Conservation (phyloP, 352 stramenopile genomes). For the Achlya hypogyna region DNA sequence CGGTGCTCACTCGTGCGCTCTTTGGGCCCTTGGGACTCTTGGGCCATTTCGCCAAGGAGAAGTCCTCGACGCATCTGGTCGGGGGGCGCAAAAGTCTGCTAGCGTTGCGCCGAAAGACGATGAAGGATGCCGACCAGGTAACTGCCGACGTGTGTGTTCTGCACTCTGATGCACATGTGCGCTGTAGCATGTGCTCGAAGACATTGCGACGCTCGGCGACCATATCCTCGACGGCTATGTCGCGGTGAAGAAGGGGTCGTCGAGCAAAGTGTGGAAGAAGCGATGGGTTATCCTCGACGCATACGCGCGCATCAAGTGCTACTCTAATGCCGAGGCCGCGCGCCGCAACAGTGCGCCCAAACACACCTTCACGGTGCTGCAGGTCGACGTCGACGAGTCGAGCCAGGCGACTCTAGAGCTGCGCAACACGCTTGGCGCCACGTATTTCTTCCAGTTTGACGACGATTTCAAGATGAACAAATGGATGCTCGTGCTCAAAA, state of each 20-base stretch:
- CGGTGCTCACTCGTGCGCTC: slow-evolving; percentile 58
- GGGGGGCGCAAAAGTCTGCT: slow-evolving; percentile 1
- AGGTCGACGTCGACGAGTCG: slow-evolving; percentile 62
- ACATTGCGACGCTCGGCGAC: slow-evolving; percentile 50
- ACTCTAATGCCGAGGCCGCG: slow-evolving; percentile 63
- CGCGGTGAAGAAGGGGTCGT: slow-evolving; percentile 63
- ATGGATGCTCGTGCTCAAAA: slow-evolving; percentile 75
- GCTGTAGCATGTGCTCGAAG: not conserved
- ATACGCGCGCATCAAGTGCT: slow-evolving; percentile 73
- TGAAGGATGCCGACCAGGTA: slow-evolving; percentile 13
- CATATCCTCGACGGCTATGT: slow-evolving; percentile 63
- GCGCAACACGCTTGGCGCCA: slow-evolving; percentile 59
- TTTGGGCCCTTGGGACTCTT: slow-evolving; percentile 22
- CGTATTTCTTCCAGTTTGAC: slow-evolving; percentile 73
- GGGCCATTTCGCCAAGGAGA: not conserved
- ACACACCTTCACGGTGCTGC: slow-evolving; percentile 59
- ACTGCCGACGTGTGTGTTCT: not conserved
- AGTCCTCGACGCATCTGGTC: not conserved
- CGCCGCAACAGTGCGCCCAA: slow-evolving; percentile 72
- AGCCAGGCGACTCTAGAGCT: slow-evolving; percentile 62
- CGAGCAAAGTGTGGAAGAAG: slow-evolving; percentile 80
- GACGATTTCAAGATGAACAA: slow-evolving; percentile 65
- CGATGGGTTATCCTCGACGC: slow-evolving; percentile 65
- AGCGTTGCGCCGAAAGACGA: not conserved
- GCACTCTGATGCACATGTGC: too few species aligned